Evolutionary conservation across 2,329 filamentous ascomycete genomes (phyloP), one percentile per base, ranked within the genome.

Genomic region (Exophiala spinifera): DNA sequence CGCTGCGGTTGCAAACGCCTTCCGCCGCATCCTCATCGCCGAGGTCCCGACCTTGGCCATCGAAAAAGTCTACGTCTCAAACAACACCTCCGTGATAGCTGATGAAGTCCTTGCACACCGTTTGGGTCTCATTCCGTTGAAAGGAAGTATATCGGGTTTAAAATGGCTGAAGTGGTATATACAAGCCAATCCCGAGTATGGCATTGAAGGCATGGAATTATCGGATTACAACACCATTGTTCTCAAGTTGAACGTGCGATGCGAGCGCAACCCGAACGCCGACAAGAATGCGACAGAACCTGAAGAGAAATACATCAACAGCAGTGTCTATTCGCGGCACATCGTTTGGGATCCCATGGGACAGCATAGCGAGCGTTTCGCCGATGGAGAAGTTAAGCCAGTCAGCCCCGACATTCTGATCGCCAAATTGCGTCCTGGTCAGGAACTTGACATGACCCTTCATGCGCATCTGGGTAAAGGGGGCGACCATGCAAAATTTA

Each of bases 71-170:
- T 99, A 88, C 75, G 85, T 97, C 61, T 83, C 89, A 70, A 95
- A 96, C 78, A 99, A 99, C 78, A 97, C 92, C 47, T 96, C 90
- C 4, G 91, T 99, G 33, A 94, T 99, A 66, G 92, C 97, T 71
- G 94, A 99, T 69, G 94, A 99, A 76, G 92, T 99, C 3, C 85
- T 99, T 48, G 87, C 91, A 14, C 89, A 94, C 70, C 83, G 94
- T 42, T 79, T 99, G 28, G 94, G 94, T 55, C 83, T 99, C 43
- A 87, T 99, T 51, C 94, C 95, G 15, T 86, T 99, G 64, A 87
- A 86, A 61, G 94, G 89, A 62, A 83, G 84, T 57, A 83, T 85
- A 61, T 80, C 88, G 51, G 91, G 89, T 48, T 78, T 99, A 51
- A 83, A 87, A 64, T 91, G 85, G 77, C 79, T 97, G 75, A 85